Base-by-base conservation (phyloP, 768 basidiomycete species). In the Agrocybe chaxingu region DNA sequence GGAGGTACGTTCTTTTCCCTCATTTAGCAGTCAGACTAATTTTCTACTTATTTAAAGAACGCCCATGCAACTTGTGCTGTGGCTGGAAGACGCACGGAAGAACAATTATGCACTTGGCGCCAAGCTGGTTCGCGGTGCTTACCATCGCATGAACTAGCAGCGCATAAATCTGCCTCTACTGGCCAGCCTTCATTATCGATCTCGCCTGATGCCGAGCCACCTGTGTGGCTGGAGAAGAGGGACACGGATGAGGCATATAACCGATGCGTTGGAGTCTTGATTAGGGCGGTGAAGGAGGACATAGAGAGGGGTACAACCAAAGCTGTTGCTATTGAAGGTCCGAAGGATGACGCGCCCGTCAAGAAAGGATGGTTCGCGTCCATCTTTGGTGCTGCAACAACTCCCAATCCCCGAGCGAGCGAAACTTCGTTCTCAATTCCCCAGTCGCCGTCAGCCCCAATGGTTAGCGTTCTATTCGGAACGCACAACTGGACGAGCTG, bases 61-160 rank as follows among this genome's bases (percentile, higher is more conserved):
- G 0, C 86, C 85, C 3, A 63, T 68, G n/a, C 84, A 92, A 56
- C 77, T 97, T 3, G 68, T 68, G 0, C 80, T 81, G 13, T 78
- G 82, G 34, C 69, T 95, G 40, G 68, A 67, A 10, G 85, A 89
- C 45, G 88, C 94, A 3, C 73, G 78, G 53, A 65, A 63, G 45
- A 73, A 84, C 54, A 74, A 79, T 34, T 96, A 90, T 62, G 75
- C 87, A 0, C 76, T 96, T 0, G 94, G 94, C 8, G 83, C 92
- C 48, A 98, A 97, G 67, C 85, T 98, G 42, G 94, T 97, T 30
- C 82, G 94, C 18, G 94, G 94, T 0, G 94, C 94, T 2, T 98
- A 98, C 66, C 91, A 94, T 60, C 82, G 0, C 80, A 88, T 50
- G 94, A 97, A 61, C 54, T 79, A 24, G 69, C 75, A 4, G 81